These are phyloP conservation scores for Protomyces lactucae-debilis DNA, from an alignment of 1,139 yeast genomes.

Conservation along the genomic window DNA sequence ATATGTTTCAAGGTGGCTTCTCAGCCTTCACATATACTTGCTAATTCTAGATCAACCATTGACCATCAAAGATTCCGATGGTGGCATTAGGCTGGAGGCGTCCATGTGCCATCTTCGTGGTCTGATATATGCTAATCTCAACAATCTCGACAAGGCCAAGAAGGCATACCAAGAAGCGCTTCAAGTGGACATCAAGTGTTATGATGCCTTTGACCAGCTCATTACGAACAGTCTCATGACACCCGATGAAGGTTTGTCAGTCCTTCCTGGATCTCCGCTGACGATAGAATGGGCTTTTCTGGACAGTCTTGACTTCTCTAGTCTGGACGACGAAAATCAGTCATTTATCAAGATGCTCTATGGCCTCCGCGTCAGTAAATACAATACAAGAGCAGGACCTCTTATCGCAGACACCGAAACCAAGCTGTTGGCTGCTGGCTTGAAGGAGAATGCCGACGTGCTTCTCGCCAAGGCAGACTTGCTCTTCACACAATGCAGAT, in stretches of 20 bases:
- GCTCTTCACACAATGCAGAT: slow-evolving; percentile 71
- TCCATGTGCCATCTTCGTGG: slow-evolving; percentile 86
- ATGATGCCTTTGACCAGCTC: slow-evolving; percentile 83
- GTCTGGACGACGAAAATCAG: slow-evolving; percentile 58
- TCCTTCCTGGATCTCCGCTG: not conserved
- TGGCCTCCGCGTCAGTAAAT: slow-evolving; percentile 65
- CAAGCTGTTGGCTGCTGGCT: slow-evolving; percentile 60
- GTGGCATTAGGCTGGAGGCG: slow-evolving; percentile 53
- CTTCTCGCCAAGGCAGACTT: slow-evolving; percentile 66
- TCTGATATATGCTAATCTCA: slow-evolving; percentile 72
- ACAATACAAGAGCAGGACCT: slow-evolving; percentile 45
- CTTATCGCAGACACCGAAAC: slow-evolving; percentile 51
- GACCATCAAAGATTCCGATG: slow-evolving; percentile 29
- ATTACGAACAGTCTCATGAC: slow-evolving; percentile 69
- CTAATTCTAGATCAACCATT: not conserved
- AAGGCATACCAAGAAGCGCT: slow-evolving; percentile 86
- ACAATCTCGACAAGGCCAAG: slow-evolving; percentile 80
- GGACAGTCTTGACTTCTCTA: slow-evolving; percentile 61
- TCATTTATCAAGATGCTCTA: slow-evolving; percentile 74
- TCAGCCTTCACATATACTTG: not conserved
- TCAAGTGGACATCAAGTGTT: slow-evolving; percentile 82
- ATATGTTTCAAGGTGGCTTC: not conserved
- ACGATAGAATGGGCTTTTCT: slow-evolving; percentile 65
- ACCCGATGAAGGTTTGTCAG: slow-evolving; percentile 56
- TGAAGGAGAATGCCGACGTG: slow-evolving; percentile 66